Conservation (phyloP, 2,329 filamentous ascomycete genomes). For the Botryotinia calthae region DNA sequence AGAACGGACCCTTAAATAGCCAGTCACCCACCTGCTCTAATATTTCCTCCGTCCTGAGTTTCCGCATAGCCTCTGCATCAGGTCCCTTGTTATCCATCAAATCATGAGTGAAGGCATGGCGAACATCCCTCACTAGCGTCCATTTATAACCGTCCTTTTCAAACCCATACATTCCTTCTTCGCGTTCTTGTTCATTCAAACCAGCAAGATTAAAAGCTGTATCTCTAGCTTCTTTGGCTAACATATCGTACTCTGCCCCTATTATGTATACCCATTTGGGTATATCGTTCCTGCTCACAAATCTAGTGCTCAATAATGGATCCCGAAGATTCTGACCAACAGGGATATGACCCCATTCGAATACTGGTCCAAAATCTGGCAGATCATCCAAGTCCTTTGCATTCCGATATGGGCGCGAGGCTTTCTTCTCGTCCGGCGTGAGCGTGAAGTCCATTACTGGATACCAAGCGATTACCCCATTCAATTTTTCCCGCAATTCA, state of each 20-base stretch:
- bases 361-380: conserved; percentile 26
- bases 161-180: conserved; percentile 23
- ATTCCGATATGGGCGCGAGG: conserved; percentile 38
- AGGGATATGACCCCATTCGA: conserved; percentile 32
- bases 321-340: conserved; percentile 31
- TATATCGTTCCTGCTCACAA: conserved; percentile 28
- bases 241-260: conserved; percentile 29
- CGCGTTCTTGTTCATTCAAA: conserved; percentile 18
- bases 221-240: conserved; percentile 25
- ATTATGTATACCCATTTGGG: conserved; percentile 28
- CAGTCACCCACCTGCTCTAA: conserved; percentile 25
- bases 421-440: conserved; percentile 35
- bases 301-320: conserved; percentile 31
- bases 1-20: conserved; percentile 28
- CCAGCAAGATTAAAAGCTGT: conserved; percentile 25
- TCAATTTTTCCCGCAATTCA: conserved; percentile 36
- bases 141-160: conserved; percentile 29
- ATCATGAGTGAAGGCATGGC: conserved; percentile 29
- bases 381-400: conserved; percentile 25
- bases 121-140: conserved; percentile 24
- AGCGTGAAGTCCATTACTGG: conserved; percentile 45
- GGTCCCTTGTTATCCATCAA: conserved; percentile 21
- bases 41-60: conserved; percentile 21
- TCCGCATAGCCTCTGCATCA: conserved; percentile 24
- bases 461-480: conserved; percentile 46